Base-by-base conservation (phyloP, 2,329 filamentous ascomycete genomes). In the Monosporascus ibericus region DNA sequence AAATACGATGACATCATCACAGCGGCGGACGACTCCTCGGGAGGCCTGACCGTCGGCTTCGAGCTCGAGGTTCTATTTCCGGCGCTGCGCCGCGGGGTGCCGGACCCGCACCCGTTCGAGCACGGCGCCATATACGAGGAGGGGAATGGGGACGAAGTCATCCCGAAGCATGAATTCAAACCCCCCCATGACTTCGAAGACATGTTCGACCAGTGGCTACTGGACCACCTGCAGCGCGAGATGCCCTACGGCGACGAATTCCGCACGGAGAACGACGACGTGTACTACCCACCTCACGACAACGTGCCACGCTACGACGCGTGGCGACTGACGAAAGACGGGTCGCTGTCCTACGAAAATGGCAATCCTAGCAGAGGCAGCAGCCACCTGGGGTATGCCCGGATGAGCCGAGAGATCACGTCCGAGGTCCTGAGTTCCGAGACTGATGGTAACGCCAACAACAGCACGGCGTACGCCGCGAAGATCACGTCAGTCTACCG, bases 31-130 rank as follows among this genome's bases (percentile, higher is more conserved):
- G 61, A 63, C 22, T 52, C 47, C 4, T 30, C 25, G 0, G 58
- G 58, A 3, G 5, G 40, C 6, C 48, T 65, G 8, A 65, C 64
- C 14, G 63, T 60, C 37, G 64, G 63, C 4, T 46, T 66, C 24
- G 63, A 66, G 47, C 25, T 66, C 1, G 62, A 66, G 44, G 64
- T 66, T 44, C 50, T 65, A 17, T 9, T 62, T 6, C 52, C 62
- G 0, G 42, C 50, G 9, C 20, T 64, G 9, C 22, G 17, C 5
- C 5, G 18, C 0, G 4, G 5, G 0, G 25, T 24, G 8, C 18
- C 3, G 1, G 60, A 64, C 24, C 58, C 58, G 1, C 39, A 59
- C 11, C 56, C 55, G 5, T 44, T 54, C 4, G 54, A 51, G 24
- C 25, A 34, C 2, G 47, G 47, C 6, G 6, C n/a, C 18, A 15